Conservation (phyloP, 1,284 basidiomycete species). For the Apiotrichum akiyoshidainum region DNA sequence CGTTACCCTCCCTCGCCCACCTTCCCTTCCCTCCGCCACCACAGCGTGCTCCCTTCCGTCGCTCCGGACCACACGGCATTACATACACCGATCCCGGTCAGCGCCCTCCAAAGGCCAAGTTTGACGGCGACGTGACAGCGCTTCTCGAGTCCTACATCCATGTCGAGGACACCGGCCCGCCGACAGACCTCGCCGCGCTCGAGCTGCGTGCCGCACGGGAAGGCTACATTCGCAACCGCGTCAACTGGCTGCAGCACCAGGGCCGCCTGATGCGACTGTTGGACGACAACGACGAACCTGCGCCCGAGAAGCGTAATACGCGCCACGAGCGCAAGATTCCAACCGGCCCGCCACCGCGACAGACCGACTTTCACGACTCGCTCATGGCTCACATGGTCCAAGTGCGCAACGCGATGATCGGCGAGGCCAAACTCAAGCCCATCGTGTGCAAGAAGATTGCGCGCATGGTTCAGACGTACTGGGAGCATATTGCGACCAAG, state of each 20-base stretch:
- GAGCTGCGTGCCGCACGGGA: conserved; percentile 56
- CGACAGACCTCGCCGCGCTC: conserved; percentile 52
- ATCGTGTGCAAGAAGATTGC: conserved; percentile 59
- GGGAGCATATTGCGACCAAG: conserved; percentile 63
- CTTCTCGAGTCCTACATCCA: conserved; percentile 64
- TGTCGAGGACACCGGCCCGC: conserved; percentile 54
- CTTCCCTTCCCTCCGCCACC: conserved; percentile 37
- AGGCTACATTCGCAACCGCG: conserved; percentile 56
- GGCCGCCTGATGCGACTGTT: conserved; percentile 47
- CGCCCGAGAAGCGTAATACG: neutral
- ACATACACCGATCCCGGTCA: conserved; percentile 66
- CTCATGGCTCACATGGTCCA: conserved; percentile 51
- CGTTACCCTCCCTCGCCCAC: conserved; percentile 40
- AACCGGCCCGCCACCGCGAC: conserved; percentile 26
- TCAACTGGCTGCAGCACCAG: conserved; percentile 52
- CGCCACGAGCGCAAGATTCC: conserved; percentile 18
- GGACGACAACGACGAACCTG: conserved; percentile 51
- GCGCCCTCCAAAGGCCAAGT: conserved; percentile 55
- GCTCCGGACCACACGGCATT: conserved; percentile 61
- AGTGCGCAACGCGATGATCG: conserved; percentile 48
- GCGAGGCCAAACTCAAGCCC: conserved; percentile 46
- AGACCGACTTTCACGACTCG: conserved; percentile 47
- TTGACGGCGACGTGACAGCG: conserved; percentile 57
- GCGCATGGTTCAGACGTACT: conserved; percentile 69
- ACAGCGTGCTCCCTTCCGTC: conserved; percentile 56